Evolutionary conservation across 148 eudicot genomes (phyloP), one percentile per base, ranked within the genome.

Genomic region (Rhododendron kiyosumense): DNA sequence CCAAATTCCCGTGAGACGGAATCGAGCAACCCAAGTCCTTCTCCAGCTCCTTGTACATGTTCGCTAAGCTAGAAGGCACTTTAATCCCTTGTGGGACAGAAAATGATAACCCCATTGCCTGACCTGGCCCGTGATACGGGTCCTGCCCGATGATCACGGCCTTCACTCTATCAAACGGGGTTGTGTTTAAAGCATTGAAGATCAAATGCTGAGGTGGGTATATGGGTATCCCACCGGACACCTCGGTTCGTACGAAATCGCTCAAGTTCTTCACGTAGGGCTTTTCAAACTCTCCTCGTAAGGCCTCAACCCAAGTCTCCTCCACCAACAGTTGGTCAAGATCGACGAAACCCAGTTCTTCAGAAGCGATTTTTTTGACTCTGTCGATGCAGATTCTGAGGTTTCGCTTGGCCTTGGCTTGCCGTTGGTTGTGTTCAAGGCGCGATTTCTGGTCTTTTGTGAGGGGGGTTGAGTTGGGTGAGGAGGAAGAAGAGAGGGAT

Each of bases 111-210:
- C 99, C 99, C 98, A 95, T 95, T 84, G 98, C 99, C 84, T 97
- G 99, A 83, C 98, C 98, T 51, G 97, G 95, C 83, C 98, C 99
- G 89, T 97, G 99, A 89, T 97, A 97, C 48, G 99, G 99, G 89
- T 97, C 99, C 98, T 97, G 99, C 34, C 99, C 99, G 84, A 97
- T 96, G 81, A 97, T 93, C 85, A 97, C 99, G 86, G 87, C 96
- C 87, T 97, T 97, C 74, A 97, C 96, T 43, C 85, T 89, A 86
- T 95, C 94, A 89, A 94, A 94, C 0, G 98, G 93, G 84, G 98
- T 95, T 22, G 99, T 89, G 84, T 95, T 95, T 46, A 97, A 91
- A 34, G 99, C 98, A 90, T 97, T 95, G 81, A 97, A 97, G 61
- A 97, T 97, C 95, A 97, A 91, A 85, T 91, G 89, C 77, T 76